A percentile compares a stretch with the other conserved stretches of the same genome.
Conservation (phyloP, 331 rosid genomes). For the Rosa hybrid region DNA sequence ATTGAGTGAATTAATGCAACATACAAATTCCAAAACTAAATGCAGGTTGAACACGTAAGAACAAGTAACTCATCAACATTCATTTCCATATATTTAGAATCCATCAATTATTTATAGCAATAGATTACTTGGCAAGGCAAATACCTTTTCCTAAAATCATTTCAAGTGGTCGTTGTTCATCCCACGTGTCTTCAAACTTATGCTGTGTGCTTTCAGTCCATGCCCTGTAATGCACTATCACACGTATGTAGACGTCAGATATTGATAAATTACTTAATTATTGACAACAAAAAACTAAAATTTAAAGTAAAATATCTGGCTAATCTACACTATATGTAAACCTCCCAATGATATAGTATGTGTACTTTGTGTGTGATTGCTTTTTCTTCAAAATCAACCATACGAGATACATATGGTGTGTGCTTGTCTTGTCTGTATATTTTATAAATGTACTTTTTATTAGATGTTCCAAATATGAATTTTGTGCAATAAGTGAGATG, state of each 20-base stretch:
- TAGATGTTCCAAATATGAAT: background rate
- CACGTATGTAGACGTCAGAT: slow-evolving; percentile 15
- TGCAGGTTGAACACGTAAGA: background rate
- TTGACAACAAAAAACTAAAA: background rate
- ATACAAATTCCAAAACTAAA: slow-evolving; percentile 6
- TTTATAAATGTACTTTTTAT: background rate
- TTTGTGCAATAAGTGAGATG: background rate
- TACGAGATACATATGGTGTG: background rate
- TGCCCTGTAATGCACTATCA: slow-evolving; percentile 83
- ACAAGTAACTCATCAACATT: background rate
- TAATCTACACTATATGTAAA: background rate
- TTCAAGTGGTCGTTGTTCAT: slow-evolving; percentile 74
- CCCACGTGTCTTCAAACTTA: slow-evolving; percentile 96
- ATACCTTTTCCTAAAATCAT: slow-evolving; percentile 87
- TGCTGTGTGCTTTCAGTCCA: slow-evolving; percentile 84
- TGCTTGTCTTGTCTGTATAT: background rate
- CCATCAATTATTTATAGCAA: background rate
- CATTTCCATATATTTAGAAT: background rate
- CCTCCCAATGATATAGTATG: background rate
- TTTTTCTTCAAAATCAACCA: background rate
- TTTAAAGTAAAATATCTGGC: background rate
- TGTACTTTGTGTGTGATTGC: background rate
- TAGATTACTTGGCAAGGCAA: background rate
- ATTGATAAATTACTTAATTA: background rate
- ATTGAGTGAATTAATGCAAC: background rate